Evolutionary conservation across 129 eudicot species (phyloP).

Genomic region (Centrapalus pauciflorus): DNA sequence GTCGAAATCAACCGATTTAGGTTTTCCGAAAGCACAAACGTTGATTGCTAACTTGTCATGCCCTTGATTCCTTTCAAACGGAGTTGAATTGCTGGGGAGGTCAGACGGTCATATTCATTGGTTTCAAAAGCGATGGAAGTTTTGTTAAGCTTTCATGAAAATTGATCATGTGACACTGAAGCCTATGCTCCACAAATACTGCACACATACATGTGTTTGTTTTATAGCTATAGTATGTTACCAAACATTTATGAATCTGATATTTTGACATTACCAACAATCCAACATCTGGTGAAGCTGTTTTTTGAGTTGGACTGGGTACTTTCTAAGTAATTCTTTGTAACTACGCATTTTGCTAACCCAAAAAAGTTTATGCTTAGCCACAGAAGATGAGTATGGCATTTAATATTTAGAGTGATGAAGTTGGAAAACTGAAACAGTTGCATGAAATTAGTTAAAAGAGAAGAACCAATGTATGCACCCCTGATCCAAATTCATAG

Average conservation of each 20-base stretch:
- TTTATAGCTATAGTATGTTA: background rate
- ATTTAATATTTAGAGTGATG: background rate
- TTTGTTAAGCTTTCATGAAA: background rate
- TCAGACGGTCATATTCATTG: background rate
- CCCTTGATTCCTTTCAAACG: background rate
- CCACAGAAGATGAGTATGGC: background rate
- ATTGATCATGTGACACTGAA: background rate
- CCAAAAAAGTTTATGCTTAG: background rate
- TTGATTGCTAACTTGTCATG: background rate
- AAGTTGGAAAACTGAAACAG: background rate
- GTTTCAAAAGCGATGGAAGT: background rate
- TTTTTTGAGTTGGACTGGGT: background rate
- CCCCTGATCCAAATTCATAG: background rate
- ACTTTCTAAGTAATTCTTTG: background rate
- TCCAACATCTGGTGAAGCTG: background rate
- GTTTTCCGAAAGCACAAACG: background rate
- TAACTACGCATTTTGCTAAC: background rate
- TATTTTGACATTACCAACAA: background rate
- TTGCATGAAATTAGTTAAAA: background rate
- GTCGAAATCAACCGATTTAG: background rate
- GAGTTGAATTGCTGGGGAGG: background rate
- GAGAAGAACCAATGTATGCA: background rate
- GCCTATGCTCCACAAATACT: background rate
- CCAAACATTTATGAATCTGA: background rate
- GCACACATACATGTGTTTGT: background rate